phyloP scores from a whole-genome alignment of 2,329 filamentous ascomycete species.

The Tolypocladium album region DNA sequence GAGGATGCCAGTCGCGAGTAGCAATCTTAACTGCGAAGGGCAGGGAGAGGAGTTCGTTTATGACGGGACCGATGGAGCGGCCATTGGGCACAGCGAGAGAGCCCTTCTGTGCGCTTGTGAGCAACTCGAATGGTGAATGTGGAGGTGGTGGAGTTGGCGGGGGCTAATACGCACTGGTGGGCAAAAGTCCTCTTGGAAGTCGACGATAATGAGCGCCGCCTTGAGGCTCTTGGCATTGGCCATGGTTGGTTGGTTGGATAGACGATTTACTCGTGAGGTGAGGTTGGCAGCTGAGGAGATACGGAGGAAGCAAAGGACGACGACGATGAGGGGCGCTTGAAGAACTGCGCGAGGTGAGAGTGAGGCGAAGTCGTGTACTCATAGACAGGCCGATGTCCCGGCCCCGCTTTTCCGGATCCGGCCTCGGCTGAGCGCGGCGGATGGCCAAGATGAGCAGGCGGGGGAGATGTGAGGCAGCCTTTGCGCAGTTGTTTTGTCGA shows the following conservation, averaged over 20 bases:
- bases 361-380: neutral
- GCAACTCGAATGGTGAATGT: neutral
- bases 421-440: neutral
- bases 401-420: neutral
- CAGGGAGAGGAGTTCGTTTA: conserved; percentile 65
- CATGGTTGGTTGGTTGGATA: neutral
- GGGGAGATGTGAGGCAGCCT: neutral
- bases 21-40: conserved; percentile 68
- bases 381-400: neutral
- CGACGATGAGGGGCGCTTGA: neutral
- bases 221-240: conserved; percentile 20
- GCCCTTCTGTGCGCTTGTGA: conserved; percentile 48
- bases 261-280: neutral
- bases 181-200: conserved; percentile 93
- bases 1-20: conserved; percentile 88
- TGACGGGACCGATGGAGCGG: conserved; percentile 53
- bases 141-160: neutral
- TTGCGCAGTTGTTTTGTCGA: neutral
- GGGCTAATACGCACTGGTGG: conserved; percentile 49
- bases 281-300: neutral
- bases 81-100: conserved; percentile 72
- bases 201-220: conserved; percentile 59
- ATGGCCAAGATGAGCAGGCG: neutral
- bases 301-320: neutral
- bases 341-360: neutral